phyloP scores from a whole-genome alignment of 495 filamentous ascomycete genomes.

The Hypoxylon trugodes region DNA sequence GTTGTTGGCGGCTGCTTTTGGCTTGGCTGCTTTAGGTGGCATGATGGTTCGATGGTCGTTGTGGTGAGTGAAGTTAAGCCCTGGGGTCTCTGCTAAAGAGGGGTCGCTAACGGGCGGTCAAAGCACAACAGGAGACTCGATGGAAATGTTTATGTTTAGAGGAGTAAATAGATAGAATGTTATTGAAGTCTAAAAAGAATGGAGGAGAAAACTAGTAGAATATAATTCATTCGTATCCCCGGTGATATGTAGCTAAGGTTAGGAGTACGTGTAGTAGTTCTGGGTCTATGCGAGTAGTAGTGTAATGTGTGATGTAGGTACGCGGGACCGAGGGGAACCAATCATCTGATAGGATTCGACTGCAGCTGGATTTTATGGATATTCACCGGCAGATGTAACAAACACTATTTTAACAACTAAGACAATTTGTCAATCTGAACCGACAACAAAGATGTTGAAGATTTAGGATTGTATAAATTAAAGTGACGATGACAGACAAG shows the following conservation, averaged over 20 bases:
- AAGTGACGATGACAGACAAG: too few species aligned
- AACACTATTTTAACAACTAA: constrained; percentile 30
- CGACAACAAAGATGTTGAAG: too few species aligned
- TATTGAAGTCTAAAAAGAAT: background rate
- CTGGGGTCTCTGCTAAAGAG: constrained; percentile 13
- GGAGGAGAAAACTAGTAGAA: background rate
- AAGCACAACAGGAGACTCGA: constrained; percentile 4
- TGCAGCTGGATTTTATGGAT: constrained; percentile 22
- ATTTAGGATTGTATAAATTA: too few species aligned
- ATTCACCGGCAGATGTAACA: constrained; percentile 31
- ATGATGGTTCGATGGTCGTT: constrained; percentile 42
- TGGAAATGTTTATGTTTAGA: background rate
- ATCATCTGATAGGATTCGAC: constrained; percentile 22
- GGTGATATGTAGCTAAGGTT: constrained; percentile 24
- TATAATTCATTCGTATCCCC: constrained; percentile 23
- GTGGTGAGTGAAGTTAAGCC: constrained; percentile 3
- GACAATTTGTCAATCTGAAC: background rate
- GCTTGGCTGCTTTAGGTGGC: constrained; percentile 54
- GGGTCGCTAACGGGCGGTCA: background rate
- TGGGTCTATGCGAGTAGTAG: too few species aligned
- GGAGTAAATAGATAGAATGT: constrained; percentile 10
- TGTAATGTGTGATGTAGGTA: constrained; percentile 20
- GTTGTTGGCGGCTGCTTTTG: constrained; percentile 72
- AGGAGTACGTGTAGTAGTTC: constrained; percentile 13
- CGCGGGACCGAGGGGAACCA: constrained; percentile 26